Evolutionary conservation across 371 early-diverging fungal genomes (phyloP).

Genomic region (Mortierella sp.): DNA sequence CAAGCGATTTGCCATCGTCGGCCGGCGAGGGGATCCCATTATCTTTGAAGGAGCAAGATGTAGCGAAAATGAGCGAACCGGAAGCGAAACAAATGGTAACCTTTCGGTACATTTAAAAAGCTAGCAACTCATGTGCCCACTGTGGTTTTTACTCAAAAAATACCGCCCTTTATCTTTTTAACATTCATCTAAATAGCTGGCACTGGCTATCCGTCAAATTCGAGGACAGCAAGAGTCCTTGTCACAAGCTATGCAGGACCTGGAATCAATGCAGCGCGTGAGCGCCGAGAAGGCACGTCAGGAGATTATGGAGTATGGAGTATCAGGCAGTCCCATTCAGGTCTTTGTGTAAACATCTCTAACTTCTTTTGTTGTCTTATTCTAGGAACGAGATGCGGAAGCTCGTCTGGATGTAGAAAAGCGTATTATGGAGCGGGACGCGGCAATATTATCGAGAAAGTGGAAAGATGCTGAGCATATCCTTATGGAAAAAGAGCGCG

Average conservation of each 20-base stretch:
- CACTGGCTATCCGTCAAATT: constrained; percentile 28
- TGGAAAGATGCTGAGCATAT: constrained; percentile 24
- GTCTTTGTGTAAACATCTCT: background rate
- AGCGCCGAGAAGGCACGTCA: constrained; percentile 25
- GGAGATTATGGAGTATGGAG: background rate
- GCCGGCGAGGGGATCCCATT: constrained; percentile 3
- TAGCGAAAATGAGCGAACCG: constrained; percentile 23
- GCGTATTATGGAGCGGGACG: constrained; percentile 27
- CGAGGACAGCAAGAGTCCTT: constrained; percentile 28
- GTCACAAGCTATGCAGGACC: constrained; percentile 12
- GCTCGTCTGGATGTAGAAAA: constrained; percentile 37
- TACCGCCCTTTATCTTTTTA: background rate
- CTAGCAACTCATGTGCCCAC: background rate
- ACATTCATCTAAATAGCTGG: constrained; percentile 13
- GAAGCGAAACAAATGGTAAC: constrained; percentile 37
- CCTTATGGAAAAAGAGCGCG: constrained; percentile 34
- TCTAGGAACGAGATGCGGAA: constrained; percentile 38
- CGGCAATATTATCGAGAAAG: constrained; percentile 19
- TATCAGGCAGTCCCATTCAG: background rate
- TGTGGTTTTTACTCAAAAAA: background rate
- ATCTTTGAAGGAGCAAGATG: constrained; percentile 20
- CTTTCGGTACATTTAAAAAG: background rate
- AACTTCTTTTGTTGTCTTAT: background rate
- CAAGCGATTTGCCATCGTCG: constrained; percentile 25
- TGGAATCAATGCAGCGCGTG: constrained; percentile 34